Conservation (phyloP, 2,329 filamentous ascomycete genomes). For the Pseudogymnoascus sp. region DNA sequence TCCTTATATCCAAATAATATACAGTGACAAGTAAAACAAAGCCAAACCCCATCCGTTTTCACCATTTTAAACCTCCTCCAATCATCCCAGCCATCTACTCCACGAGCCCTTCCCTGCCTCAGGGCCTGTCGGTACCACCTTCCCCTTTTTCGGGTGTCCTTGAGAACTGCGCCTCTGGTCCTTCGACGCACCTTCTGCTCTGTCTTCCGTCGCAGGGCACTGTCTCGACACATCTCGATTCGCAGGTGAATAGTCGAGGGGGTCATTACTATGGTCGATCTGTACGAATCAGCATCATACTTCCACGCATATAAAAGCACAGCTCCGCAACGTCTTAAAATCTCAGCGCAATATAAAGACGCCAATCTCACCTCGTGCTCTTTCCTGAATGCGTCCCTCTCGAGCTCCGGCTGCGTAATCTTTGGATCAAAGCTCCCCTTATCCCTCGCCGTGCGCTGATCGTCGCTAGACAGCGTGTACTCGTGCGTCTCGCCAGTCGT, state of each 20-base stretch:
- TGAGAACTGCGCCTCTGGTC: neutral
- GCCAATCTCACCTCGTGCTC: neutral
- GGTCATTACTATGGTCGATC: neutral
- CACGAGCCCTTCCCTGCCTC: neutral
- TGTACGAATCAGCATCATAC: neutral
- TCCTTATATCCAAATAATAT: neutral
- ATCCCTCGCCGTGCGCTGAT: neutral
- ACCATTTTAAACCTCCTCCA: neutral
- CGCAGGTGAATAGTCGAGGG: neutral
- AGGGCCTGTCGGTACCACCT: neutral
- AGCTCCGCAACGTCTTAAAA: neutral
- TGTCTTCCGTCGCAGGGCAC: neutral
- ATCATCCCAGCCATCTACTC: neutral
- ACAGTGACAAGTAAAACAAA: neutral
- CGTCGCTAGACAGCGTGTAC: neutral
- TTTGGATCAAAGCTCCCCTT: neutral
- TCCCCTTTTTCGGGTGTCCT: conserved; percentile 1
- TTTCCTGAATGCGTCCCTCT: neutral
- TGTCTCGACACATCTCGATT: neutral
- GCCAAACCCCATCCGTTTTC: neutral
- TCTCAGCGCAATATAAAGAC: neutral
- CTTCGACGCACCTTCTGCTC: neutral
- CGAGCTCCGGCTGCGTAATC: neutral
- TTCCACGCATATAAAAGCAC: neutral
- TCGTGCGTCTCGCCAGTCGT: neutral